These are phyloP conservation scores for Meyerozyma smithsonii DNA, from an alignment of 1,139 yeast species.

Conservation along the genomic window DNA sequence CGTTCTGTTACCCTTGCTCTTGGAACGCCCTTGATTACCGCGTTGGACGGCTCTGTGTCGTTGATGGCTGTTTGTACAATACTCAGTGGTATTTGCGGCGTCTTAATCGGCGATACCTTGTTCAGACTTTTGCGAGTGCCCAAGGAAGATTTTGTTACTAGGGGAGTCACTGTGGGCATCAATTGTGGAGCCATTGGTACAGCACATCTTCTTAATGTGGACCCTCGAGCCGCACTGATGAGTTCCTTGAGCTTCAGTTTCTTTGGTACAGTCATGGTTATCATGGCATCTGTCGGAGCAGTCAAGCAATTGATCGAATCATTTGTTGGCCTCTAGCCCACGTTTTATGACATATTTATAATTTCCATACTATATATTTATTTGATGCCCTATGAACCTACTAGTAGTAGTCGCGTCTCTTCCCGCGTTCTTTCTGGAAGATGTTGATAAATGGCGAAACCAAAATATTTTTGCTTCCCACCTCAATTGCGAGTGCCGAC, in stretches of 20 bases:
- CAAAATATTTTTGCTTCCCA: neutral
- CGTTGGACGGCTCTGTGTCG: constrained; percentile 65
- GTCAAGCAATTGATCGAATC: constrained; percentile 8
- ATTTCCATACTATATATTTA: neutral
- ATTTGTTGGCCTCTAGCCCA: constrained; percentile 10
- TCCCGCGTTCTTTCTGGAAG: neutral
- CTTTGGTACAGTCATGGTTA: constrained; percentile 70
- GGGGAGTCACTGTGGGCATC: constrained; percentile 73
- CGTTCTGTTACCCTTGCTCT: constrained; percentile 78
- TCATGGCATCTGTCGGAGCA: constrained; percentile 54
- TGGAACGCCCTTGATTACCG: constrained; percentile 65
- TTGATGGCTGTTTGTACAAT: constrained; percentile 79
- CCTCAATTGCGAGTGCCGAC: neutral
- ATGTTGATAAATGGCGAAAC: neutral
- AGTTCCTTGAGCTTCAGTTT: constrained; percentile 66
- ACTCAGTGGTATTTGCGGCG: constrained; percentile 74
- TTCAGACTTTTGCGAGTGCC: constrained; percentile 46
- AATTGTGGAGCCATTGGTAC: constrained; percentile 83
- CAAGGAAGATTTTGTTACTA: constrained; percentile 63
- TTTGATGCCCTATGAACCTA: neutral
- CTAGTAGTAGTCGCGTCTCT: neutral
- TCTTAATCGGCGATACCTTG: constrained; percentile 54
- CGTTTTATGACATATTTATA: neutral
- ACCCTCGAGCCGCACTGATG: constrained; percentile 80
- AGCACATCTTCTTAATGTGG: constrained; percentile 62